Percentiles rank a stretch among this genome's conserved stretches.
These are phyloP conservation scores for Hsuehochloa calcarea DNA, from an alignment of 176 grass and related monocot species.

Conservation along the genomic window DNA sequence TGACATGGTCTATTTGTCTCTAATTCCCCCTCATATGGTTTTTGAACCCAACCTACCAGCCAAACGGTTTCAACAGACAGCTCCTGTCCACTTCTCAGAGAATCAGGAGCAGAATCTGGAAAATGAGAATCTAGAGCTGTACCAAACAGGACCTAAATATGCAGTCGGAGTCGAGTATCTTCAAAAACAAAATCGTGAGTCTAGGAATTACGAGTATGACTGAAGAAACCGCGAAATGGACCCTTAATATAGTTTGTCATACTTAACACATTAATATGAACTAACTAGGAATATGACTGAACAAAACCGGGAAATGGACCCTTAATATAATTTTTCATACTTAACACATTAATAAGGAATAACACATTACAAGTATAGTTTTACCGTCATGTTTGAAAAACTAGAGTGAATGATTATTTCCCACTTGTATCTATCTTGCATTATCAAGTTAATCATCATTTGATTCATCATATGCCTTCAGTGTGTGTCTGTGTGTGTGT, in stretches of 20 bases:
- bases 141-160: no score
- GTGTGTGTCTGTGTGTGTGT: no score
- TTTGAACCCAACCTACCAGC: no score
- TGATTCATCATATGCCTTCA: background rate
- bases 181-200: background rate
- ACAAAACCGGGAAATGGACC: background rate
- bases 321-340: background rate
- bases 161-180: no score
- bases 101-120: no score
- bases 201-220: background rate
- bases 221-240: background rate
- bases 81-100: no score
- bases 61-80: no score
- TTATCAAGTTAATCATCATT: background rate
- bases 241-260: background rate
- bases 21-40: no score
- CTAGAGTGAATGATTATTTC: background rate
- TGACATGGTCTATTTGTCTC: no score
- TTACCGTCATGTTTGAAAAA: background rate
- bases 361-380: background rate
- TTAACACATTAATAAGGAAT: background rate
- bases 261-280: background rate
- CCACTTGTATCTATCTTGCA: background rate
- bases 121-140: no score
- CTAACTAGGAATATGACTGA: background rate